phyloP scores from a whole-genome alignment of 805 yeast genomes.

The Blastobotrys terrestris region DNA sequence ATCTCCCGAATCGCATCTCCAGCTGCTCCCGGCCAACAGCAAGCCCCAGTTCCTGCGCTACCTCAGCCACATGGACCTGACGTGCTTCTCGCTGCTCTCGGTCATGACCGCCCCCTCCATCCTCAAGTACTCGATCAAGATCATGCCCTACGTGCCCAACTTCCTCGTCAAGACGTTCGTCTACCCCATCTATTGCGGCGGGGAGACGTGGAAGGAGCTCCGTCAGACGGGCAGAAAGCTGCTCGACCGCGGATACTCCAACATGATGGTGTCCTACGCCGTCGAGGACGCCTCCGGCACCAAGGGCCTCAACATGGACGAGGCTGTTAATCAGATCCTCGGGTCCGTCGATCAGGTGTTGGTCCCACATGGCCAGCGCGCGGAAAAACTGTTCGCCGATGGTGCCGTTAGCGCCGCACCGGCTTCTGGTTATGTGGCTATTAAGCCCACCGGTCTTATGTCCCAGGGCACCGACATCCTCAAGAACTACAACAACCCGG shows the following conservation, averaged over 20 bases:
- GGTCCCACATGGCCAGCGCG: conserved; percentile 45
- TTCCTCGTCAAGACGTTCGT: conserved; percentile 63
- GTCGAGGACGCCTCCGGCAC: conserved; percentile 87
- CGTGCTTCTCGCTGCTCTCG: conserved; percentile 27
- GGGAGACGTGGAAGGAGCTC: conserved; percentile 69
- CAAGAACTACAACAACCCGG: conserved; percentile 51
- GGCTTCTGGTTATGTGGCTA: conserved; percentile 87
- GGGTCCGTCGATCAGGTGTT: conserved; percentile 63
- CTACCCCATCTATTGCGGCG: conserved; percentile 85
- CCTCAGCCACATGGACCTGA: conserved; percentile 18
- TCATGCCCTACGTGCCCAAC: conserved; percentile 47
- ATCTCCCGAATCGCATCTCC: background rate
- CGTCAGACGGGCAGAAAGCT: conserved; percentile 62
- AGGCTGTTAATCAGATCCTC: conserved; percentile 34
- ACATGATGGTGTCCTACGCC: conserved; percentile 92
- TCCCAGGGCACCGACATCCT: conserved; percentile 70
- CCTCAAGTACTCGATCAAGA: conserved; percentile 27
- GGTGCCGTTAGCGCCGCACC: conserved; percentile 51
- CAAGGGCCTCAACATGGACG: conserved; percentile 35
- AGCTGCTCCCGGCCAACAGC: conserved; percentile 1
- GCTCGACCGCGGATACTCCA: conserved; percentile 69
- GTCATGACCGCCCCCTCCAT: conserved; percentile 30
- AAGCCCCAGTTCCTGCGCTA: conserved; percentile 20
- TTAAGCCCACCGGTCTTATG: conserved; percentile 88
- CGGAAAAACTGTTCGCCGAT: conserved; percentile 17